Evolutionary conservation across 345 rosid genomes (phyloP), one percentile per base, ranked within the genome.

Genomic region (Syzygium oleosum): DNA sequence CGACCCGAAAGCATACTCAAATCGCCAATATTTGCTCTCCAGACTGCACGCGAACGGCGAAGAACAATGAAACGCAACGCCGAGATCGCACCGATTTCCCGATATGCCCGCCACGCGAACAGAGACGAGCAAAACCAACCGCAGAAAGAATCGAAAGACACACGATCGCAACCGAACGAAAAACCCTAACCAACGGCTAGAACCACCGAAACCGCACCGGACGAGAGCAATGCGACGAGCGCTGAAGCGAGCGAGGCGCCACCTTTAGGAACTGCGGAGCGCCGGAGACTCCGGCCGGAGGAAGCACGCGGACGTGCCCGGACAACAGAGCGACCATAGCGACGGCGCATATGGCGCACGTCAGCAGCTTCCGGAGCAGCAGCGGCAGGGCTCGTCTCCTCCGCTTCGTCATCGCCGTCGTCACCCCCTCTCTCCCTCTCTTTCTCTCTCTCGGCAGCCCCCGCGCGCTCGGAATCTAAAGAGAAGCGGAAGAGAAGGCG

Each of bases 321-420:
- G 93, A 91, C 85, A 94, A 87, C 15, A 93, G 88, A 29, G 94
- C 93, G 63, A 91, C 59, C 51, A 93, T 85, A 3, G 95, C 91
- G 61, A 96, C 91, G 77, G 87, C 89, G 87, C 96, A 92, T 56
- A 94, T 92, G 90, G 96, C 96, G 88, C 92, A 95, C 49, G 93
- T 95, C 88, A 97, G 89, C 87, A 91, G 17, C 88, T 88, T 92
- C 90, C 96, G 92, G 86, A 93, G 87, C 85, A 87, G 43, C 85
- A 85, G 89, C 91, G 92, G 90, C 91, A 87, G 87, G 85, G 87
- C 79, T 73, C 93, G 49, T 92, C 92, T 88, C 92, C 90, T 65
- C 84, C 94, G 94, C 89, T 94, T 90, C 89, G 56, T 91, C 92
- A 90, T 89, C 88, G 78, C 87, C 56, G 34, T 15, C 11, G 80